Evolutionary conservation across 805 yeast genomes (phyloP).

Genomic region (Starmerella bombicola): DNA sequence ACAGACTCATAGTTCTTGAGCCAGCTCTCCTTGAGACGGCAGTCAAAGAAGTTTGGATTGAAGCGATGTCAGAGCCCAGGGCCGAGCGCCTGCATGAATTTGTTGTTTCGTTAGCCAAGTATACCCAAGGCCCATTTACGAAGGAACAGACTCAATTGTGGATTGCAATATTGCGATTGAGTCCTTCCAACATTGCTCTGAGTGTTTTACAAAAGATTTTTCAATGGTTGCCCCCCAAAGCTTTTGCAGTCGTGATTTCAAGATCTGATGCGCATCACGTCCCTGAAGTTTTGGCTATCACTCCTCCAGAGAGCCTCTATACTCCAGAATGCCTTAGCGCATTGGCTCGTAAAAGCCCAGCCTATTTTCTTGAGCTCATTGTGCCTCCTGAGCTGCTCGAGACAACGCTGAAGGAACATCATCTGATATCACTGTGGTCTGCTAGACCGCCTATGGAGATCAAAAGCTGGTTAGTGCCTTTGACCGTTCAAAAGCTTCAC

Average conservation of each 20-base stretch:
- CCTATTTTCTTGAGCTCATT: conserved; percentile 8
- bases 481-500: conserved; percentile 4
- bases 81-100: conserved; percentile 3
- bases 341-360: conserved; percentile 11
- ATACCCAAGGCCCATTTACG: too few species aligned
- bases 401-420: conserved; percentile 4
- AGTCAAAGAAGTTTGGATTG: conserved; percentile 7
- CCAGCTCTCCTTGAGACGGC: conserved; percentile 4
- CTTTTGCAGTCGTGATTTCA: conserved; percentile 8
- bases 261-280: background rate
- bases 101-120: too few species aligned
- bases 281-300: background rate
- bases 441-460: conserved; percentile 5
- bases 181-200: too few species aligned
- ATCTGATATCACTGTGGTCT: conserved; percentile 13
- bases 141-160: too few species aligned
- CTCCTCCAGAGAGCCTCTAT: conserved; percentile 11
- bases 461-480: conserved; percentile 16
- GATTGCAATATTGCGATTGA: too few species aligned
- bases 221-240: too few species aligned
- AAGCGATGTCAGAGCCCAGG: conserved; percentile 5
- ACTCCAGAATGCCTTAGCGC: conserved; percentile 11
- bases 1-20: conserved; percentile 5
- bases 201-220: too few species aligned
- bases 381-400: conserved; percentile 13